Evolutionary conservation across 805 yeast species (phyloP), one percentile per base, ranked within the genome.

Genomic region (Wickerhamiella occidentalis): DNA sequence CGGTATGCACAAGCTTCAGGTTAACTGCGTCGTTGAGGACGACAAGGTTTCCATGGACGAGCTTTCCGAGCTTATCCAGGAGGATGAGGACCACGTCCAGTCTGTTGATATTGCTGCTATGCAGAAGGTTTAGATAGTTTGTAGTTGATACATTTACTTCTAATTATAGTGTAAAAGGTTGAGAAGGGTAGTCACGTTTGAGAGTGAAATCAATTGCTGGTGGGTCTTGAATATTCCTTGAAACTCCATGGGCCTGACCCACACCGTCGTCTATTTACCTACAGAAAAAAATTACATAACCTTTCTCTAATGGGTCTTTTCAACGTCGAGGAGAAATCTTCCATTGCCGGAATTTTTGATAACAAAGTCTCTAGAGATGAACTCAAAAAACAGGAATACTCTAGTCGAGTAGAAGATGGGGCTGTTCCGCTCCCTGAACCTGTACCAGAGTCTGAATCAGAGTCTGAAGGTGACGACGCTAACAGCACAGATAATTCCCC

Each of bases 1-100:
- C 82, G 99, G 99, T 81, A 90, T 92, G 79, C 85, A 85, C 84
- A 92, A 92, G 80, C 81, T 92, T 71, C 98, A 92, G 79, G 85
- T 92, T 74, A 90, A 88, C 88, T 74, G 83, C 75, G 98, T 92
- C 68, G 82, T 92, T 62, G 97, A 92, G 80, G 99, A 92, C 74
- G 94, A 78, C 62, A 82, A 81, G 80, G 96, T 92, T 60, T 85
- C 96, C 57, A 65, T 87, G 64, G 95, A 85, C 61, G 96, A 84
- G 51, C 82, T 92, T 68, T 73, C 72, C 58, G 64, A 64, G 54
- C 76, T 79, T 60, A 85, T 82, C 71, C 81, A 76, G 69, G 96
- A 81, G 67, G 95, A 85, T 70, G 98, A 92, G 79, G 99, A 92
- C 77, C 94, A 87, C 77, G 96, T 92, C 67, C 99, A 92, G 80